Conservation (phyloP, 192 early-diverging fungal genomes). For the Coemansia sp. region DNA sequence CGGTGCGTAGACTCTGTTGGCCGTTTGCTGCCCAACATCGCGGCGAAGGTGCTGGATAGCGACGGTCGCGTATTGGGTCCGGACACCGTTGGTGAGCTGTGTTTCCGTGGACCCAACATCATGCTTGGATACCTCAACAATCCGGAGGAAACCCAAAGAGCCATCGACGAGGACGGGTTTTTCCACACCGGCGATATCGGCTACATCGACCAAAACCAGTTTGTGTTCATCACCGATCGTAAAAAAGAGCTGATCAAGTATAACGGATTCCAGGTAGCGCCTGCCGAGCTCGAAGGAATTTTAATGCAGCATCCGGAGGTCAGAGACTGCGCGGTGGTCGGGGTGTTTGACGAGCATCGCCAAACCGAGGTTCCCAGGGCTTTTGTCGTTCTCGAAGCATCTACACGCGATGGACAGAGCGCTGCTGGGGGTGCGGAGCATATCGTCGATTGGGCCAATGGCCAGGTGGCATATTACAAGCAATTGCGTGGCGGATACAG, state of each 20-base stretch:
- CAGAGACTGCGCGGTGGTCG: conserved; percentile 66
- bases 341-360: conserved; percentile 56
- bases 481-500: conserved; percentile 32
- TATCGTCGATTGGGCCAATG: conserved; percentile 28
- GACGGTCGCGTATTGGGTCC: conserved; percentile 19
- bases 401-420: not conserved
- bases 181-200: conserved; percentile 85
- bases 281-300: conserved; percentile 78
- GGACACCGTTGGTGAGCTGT: conserved; percentile 75
- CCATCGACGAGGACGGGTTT: conserved; percentile 73
- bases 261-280: conserved; percentile 78
- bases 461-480: conserved; percentile 43
- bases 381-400: conserved; percentile 18
- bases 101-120: conserved; percentile 80
- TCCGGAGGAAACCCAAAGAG: conserved; percentile 62
- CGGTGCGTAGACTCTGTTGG: conserved; percentile 60
- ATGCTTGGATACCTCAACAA: conserved; percentile 87
- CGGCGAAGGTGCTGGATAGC: conserved; percentile 70
- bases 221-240: conserved; percentile 67
- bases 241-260: conserved; percentile 93
- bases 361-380: conserved; percentile 55
- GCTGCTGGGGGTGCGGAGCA: not conserved
- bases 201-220: conserved; percentile 57
- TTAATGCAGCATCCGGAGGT: conserved; percentile 67
- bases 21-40: conserved; percentile 67